phyloP scores from a whole-genome alignment of 2,329 filamentous ascomycete species.

The Pseudogymnoascus sp. region DNA sequence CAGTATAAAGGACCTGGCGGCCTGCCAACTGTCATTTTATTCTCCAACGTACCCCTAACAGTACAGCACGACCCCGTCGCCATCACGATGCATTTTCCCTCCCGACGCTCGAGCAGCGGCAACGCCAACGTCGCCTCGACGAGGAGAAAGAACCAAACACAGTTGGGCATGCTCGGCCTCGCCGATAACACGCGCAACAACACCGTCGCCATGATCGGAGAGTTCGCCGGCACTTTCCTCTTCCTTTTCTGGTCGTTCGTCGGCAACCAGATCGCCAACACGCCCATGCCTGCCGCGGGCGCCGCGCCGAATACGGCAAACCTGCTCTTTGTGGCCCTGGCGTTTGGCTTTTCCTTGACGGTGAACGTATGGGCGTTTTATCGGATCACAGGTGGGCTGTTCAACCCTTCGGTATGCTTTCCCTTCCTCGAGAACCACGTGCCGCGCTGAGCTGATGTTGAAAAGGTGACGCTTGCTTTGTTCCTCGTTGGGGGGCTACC shows the following conservation, averaged over 20 bases:
- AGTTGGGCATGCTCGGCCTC: constrained; percentile 13
- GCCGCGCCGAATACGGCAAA: constrained; percentile 32
- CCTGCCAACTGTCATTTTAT: background rate
- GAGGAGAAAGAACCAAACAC: background rate
- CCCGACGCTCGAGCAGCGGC: background rate
- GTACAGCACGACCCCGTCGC: background rate
- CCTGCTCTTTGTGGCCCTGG: constrained; percentile 29
- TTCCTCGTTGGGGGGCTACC: constrained; percentile 31
- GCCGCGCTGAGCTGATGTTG: background rate
- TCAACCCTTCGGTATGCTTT: constrained; percentile 29
- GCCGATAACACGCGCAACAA: constrained; percentile 32
- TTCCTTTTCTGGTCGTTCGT: constrained; percentile 26
- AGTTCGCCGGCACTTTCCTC: constrained; percentile 43
- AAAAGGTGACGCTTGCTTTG: constrained; percentile 32
- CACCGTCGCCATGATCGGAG: constrained; percentile 38
- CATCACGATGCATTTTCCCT: background rate
- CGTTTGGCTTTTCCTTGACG: constrained; percentile 30
- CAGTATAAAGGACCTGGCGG: background rate
- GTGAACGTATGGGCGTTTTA: constrained; percentile 49
- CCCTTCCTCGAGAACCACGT: background rate
- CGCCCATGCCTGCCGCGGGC: constrained; percentile 27
- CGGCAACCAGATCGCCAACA: constrained; percentile 17
- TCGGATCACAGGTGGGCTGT: constrained; percentile 41
- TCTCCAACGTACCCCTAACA: background rate
- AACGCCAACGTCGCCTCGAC: background rate